These are phyloP conservation scores for Pleurozium schreberi DNA, from an alignment of 225 moss, liverwort and hornwort genomes.

Conservation along the genomic window DNA sequence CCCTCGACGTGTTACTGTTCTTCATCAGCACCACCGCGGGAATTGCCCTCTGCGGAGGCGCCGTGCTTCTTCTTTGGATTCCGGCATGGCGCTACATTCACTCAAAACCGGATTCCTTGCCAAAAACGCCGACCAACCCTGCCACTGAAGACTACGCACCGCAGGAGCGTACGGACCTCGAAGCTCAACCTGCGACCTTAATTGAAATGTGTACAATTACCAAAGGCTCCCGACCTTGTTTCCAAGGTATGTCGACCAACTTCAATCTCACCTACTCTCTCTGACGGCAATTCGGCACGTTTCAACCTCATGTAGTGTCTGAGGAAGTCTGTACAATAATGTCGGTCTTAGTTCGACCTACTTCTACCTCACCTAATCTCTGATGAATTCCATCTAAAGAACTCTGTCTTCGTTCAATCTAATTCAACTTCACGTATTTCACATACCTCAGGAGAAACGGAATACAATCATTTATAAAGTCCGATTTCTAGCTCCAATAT, in stretches of 20 bases:
- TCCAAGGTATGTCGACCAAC: slow-evolving; percentile 25
- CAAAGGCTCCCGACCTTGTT: slow-evolving; percentile 38
- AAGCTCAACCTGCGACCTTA: slow-evolving; percentile 30
- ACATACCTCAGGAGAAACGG: not conserved
- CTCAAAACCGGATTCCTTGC: not conserved
- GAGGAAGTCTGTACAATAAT: not conserved
- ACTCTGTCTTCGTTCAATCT: not conserved
- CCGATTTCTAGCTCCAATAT: not conserved
- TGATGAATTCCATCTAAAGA: not conserved
- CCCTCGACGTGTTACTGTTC: slow-evolving; percentile 29
- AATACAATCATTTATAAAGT: not conserved
- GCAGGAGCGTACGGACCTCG: slow-evolving; percentile 2
- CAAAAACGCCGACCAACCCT: not conserved
- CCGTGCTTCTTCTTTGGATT: slow-evolving; percentile 28
- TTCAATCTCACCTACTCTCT: not conserved
- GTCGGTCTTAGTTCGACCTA: not conserved
- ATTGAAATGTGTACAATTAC: slow-evolving; percentile 21
- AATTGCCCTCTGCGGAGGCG: slow-evolving; percentile 31
- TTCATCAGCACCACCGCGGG: slow-evolving; percentile 27
- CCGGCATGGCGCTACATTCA: slow-evolving; percentile 1
- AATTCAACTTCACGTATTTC: not conserved
- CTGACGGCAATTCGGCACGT: not conserved
- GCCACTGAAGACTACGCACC: not conserved
- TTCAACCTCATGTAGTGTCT: not conserved
- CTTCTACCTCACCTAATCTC: not conserved